A percentile compares a stretch with the other conserved stretches of the same genome.
phyloP scores from a whole-genome alignment of 768 basidiomycete species.

The Xanthoconium stramineum region DNA sequence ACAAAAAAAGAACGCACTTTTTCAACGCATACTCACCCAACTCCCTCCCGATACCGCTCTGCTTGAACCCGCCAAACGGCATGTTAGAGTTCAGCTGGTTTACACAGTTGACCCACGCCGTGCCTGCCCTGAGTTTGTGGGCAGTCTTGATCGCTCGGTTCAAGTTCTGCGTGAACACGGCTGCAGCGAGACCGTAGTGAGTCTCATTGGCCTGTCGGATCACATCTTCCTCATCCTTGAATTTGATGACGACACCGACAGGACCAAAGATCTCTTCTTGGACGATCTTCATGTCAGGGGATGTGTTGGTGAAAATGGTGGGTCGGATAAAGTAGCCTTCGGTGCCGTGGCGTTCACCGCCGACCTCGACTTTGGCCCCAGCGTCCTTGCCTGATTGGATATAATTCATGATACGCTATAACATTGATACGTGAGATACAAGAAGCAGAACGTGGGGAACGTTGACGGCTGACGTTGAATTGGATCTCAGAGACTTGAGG shows the following conservation, averaged over 20 bases:
- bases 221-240: slow-evolving; percentile 66
- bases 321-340: slow-evolving; percentile 72
- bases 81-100: slow-evolving; percentile 37
- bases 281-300: slow-evolving; percentile 71
- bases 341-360: slow-evolving; percentile 57
- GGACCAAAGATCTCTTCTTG: slow-evolving; percentile 80
- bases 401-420: slow-evolving; percentile 73
- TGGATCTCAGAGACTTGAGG: slow-evolving; percentile 78
- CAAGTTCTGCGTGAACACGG: slow-evolving; percentile 81
- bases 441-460: not conserved
- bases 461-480: slow-evolving; percentile 52
- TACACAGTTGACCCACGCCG: slow-evolving; percentile 57
- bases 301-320: slow-evolving; percentile 70
- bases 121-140: slow-evolving; percentile 77
- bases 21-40: slow-evolving; percentile 70
- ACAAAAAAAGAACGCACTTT: slow-evolving; percentile 36
- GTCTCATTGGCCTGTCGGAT: slow-evolving; percentile 81
- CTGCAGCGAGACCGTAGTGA: slow-evolving; percentile 81
- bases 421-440: not conserved
- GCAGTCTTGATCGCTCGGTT: slow-evolving; percentile 70
- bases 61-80: slow-evolving; percentile 87
- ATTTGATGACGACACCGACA: slow-evolving; percentile 72
- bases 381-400: slow-evolving; percentile 70
- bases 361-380: slow-evolving; percentile 64
- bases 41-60: slow-evolving; percentile 79